Evolutionary conservation across 1,284 basidiomycete species (phyloP), one percentile per base, ranked within the genome.

Genomic region (Chondrostereum purpureum): DNA sequence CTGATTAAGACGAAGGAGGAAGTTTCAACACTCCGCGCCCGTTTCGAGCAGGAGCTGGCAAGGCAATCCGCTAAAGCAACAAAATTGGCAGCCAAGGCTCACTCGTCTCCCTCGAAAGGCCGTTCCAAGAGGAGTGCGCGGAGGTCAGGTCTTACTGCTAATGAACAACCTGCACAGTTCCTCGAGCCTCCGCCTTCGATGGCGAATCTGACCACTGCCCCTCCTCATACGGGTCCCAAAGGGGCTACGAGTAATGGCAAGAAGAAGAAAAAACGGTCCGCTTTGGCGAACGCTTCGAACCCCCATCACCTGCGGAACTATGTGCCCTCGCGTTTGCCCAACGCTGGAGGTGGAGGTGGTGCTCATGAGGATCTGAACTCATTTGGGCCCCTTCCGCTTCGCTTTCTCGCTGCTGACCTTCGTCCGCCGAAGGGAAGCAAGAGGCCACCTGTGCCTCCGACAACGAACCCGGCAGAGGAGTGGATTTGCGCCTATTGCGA

Each of bases 401-500:
- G 75, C 33, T 88, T 89, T 54, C 65, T 89, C 11, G 70, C 78
- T 17, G 81, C 83, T 10, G 76, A 83, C 49, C 70, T 87, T 34
- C 75, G 83, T 5, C 69, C 76, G 33, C 72, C 74, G 39, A 66
- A 73, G 42, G 57, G 66, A 19, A 49, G 49, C 38, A 44, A 37
- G 40, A 18, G 39, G n/a, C 42, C 33, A 34, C 19, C 44, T 13
- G 13, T 23, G 19, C n/a, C 43, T 19, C 39, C 22, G 5, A 61
- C 82, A 46, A 73, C 72, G 46, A 70, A 78, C 57, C 80, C 84
- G 5, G 73, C 70, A 43, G 88, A 90, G 23, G 91, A 93, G 60
- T 93, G 88, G 83, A 84, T 93, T 51, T 94, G 91, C 59, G 77
- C 83, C 52, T 85, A 86, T 56, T 94, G 91, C 69, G 90, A 93